These are phyloP conservation scores for Aspergillus sp. DNA, from an alignment of 2,329 filamentous ascomycete genomes.

Conservation along the genomic window DNA sequence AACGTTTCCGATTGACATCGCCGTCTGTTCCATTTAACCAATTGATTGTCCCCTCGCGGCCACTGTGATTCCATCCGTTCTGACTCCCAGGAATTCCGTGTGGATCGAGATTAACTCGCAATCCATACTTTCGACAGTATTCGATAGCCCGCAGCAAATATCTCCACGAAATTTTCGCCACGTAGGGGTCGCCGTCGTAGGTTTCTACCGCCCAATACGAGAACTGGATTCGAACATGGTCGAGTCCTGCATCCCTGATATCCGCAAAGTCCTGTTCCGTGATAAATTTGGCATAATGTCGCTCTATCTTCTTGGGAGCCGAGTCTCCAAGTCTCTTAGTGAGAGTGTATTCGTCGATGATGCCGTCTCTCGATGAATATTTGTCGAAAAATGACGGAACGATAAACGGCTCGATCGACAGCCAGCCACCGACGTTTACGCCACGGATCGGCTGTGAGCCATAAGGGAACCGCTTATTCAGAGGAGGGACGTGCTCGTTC, in stretches of 20 bases:
- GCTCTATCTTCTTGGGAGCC: slow-evolving; percentile 71
- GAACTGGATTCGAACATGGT: slow-evolving; percentile 94
- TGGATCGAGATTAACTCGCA: slow-evolving; percentile 89
- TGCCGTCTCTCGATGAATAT: slow-evolving; percentile 58
- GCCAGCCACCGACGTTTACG: slow-evolving; percentile 92
- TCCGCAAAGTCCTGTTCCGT: slow-evolving; percentile 80
- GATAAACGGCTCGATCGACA: slow-evolving; percentile 92
- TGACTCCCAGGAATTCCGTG: slow-evolving; percentile 91
- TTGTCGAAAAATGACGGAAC: slow-evolving; percentile 83
- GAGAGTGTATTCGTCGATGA: slow-evolving; percentile 89
- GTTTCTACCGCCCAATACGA: slow-evolving; percentile 91
- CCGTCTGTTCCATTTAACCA: slow-evolving; percentile 95
- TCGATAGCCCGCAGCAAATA: slow-evolving; percentile 92
- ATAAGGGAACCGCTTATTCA: slow-evolving; percentile 78
- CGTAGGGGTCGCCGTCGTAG: slow-evolving; percentile 83
- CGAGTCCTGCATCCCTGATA: slow-evolving; percentile 82
- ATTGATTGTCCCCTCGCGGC: slow-evolving; percentile 72
- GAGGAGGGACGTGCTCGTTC: slow-evolving; percentile 75
- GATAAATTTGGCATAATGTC: slow-evolving; percentile 88
- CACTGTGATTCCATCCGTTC: slow-evolving; percentile 98
- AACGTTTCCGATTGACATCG: slow-evolving; percentile 71
- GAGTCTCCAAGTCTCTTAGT: slow-evolving; percentile 66
- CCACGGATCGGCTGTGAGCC: slow-evolving; percentile 76
- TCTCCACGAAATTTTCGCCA: slow-evolving; percentile 83
- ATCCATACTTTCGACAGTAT: slow-evolving; percentile 86